Evolutionary conservation across 768 basidiomycete genomes (phyloP).

Genomic region (Russula olivacea): DNA sequence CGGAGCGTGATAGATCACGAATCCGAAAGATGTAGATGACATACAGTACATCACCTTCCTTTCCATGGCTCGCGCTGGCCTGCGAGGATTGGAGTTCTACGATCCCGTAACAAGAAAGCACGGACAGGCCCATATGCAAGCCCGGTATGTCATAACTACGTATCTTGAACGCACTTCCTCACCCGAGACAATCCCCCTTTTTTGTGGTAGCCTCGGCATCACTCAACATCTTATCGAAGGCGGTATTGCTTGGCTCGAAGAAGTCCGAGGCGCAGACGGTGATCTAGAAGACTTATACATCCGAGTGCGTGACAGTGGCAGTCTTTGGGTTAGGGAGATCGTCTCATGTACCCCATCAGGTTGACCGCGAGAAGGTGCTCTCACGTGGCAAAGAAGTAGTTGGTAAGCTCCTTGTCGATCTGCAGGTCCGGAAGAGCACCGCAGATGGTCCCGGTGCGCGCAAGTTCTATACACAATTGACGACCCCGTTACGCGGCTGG

Average conservation of each 20-base stretch:
- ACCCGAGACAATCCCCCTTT: background rate
- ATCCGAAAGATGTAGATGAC: constrained; percentile 64
- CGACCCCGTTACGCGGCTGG: constrained; percentile 67
- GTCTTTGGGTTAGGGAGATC: background rate
- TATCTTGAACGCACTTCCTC: background rate
- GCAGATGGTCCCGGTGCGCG: constrained; percentile 79
- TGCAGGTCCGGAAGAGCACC: constrained; percentile 82
- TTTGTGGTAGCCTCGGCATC: constrained; percentile 61
- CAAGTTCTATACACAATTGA: constrained; percentile 72
- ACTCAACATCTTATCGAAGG: constrained; percentile 69
- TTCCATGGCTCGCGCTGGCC: constrained; percentile 78
- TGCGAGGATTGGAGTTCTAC: constrained; percentile 76
- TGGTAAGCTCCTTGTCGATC: constrained; percentile 68
- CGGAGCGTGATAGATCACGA: constrained; percentile 46
- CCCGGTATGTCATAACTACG: constrained; percentile 47
- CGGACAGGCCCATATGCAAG: constrained; percentile 89
- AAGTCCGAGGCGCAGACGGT: constrained; percentile 52
- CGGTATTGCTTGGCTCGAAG: constrained; percentile 66
- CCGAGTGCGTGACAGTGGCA: constrained; percentile 37
- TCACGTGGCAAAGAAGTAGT: constrained; percentile 57
- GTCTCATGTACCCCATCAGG: constrained; percentile 35
- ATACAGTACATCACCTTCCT: constrained; percentile 78
- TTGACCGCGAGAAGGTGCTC: constrained; percentile 67
- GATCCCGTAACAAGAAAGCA: constrained; percentile 78
- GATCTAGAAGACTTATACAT: constrained; percentile 63